Conservation (phyloP, 768 basidiomycete genomes). For the Sarcomyxa edulis region DNA sequence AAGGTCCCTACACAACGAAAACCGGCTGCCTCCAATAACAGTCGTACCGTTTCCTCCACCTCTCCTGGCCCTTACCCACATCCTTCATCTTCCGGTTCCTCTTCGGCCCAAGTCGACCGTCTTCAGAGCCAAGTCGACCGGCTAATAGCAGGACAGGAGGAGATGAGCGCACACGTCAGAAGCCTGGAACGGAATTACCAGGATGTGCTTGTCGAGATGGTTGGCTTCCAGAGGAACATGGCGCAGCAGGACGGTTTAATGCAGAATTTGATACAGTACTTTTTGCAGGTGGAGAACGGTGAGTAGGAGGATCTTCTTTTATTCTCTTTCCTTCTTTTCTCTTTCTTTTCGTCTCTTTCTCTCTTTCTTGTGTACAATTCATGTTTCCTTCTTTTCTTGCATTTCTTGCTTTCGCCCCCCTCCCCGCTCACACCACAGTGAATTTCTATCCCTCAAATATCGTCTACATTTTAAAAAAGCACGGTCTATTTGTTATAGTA, state of each 20-base stretch:
- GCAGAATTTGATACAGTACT: slow-evolving; percentile 78
- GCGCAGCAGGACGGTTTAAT: slow-evolving; percentile 82
- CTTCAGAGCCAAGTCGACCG: slow-evolving; percentile 48
- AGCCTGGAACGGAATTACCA: slow-evolving; percentile 62
- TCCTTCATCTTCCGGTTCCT: slow-evolving; percentile 11
- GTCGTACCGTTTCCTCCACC: slow-evolving; percentile 14
- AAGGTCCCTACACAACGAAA: slow-evolving; percentile 54
- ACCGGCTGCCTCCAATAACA: slow-evolving; percentile 28
- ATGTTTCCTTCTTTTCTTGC: background rate
- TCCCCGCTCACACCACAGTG: background rate
- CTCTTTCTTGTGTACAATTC: background rate
- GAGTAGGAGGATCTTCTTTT: slow-evolving; percentile 19
- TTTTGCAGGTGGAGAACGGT: slow-evolving; percentile 62
- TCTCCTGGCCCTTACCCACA: slow-evolving; percentile 22
- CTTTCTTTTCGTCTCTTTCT: slow-evolving; percentile 5
- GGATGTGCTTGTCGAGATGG: slow-evolving; percentile 66
- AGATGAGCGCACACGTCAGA: slow-evolving; percentile 47
- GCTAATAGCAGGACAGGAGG: slow-evolving; percentile 41
- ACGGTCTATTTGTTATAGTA: too few relatives aligned
- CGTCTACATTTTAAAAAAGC: too few relatives aligned
- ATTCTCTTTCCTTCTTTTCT: slow-evolving; percentile 7
- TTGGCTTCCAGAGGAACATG: slow-evolving; percentile 66
- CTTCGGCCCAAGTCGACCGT: slow-evolving; percentile 21
- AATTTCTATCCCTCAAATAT: slow-evolving; percentile 7
- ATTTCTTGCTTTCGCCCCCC: background rate